Base-by-base conservation (phyloP, 129 eudicot species). In the Helichrysum umbraculigerum region DNA sequence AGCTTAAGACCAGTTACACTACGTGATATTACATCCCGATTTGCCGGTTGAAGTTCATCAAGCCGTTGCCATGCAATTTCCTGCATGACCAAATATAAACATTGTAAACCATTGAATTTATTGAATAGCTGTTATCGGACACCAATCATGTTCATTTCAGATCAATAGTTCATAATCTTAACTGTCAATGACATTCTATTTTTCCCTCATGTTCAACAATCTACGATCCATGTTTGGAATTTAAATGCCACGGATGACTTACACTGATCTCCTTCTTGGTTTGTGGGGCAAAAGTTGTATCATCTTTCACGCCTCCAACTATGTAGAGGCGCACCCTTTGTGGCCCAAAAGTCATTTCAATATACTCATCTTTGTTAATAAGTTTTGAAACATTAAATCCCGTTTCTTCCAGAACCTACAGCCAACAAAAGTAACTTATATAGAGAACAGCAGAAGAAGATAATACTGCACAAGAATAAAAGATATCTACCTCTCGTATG, bases 51-150 rank as follows among this genome's bases (percentile, higher is more conserved):
- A 76, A 95, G 93, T 78, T 95, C 99, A 78, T 95, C 99, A 68
- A 95, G 87, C 32, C 97, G 88, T 15, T 89, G 97, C 99, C 99
- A 95, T 72, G 97, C 99, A 73, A 95, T 95, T 91, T 95, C 99
- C 97, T 95, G 88, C 77, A 72, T 6, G 41, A 76, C 29, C 52
- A 6, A 39, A 70, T 41, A 25, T 7, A 30, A n/a, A 66, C 16
- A 74, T 76, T 15, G 22, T 70, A 32, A 63, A 65, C 20, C 50
- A 54, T 5, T 30, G 7, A 34, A 6, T 19, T 54, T 71, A 33
- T 9, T 32, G 30, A 7, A 71, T n/a, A 9, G 44, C 71, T 62
- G 71, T 30, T 44, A 62, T 30, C 8, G 51, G 10, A 51, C 17
- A 71, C 12, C 29, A 3, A 74, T 37, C 57, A 60, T 25, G 78